Evolutionary conservation across 148 eudicot genomes (phyloP).

Genomic region (Cornus controversa): DNA sequence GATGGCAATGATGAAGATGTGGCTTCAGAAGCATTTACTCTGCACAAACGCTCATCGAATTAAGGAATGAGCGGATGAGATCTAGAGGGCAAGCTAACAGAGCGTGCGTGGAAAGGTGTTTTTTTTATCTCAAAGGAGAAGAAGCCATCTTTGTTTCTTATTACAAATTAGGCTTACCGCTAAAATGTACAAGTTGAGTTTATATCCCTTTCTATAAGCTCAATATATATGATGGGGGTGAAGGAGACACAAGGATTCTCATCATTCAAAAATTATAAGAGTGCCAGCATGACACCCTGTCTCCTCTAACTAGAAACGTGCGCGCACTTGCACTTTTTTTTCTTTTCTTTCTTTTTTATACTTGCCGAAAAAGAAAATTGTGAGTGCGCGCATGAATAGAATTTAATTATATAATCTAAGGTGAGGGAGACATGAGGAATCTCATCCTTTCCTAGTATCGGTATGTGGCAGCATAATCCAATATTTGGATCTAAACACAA

Average conservation of each 20-base stretch:
- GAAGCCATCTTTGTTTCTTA: constrained; percentile 12
- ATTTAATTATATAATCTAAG: neutral
- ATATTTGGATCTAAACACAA: too few relatives aligned
- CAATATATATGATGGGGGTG: neutral
- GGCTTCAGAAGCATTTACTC: constrained; percentile 35
- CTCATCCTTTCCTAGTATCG: too few relatives aligned
- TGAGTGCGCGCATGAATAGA: neutral
- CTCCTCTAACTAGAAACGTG: neutral
- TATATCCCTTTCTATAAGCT: neutral
- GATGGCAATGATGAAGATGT: constrained; percentile 40
- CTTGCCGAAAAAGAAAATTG: too few relatives aligned
- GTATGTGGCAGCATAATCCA: too few relatives aligned
- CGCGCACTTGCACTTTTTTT: too few relatives aligned
- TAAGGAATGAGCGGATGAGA: constrained; percentile 24
- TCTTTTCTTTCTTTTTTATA: too few relatives aligned
- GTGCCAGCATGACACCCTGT: neutral
- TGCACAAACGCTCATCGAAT: constrained; percentile 30
- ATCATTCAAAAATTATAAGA: neutral
- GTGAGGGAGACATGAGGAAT: neutral
- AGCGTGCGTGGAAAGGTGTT: constrained; percentile 27
- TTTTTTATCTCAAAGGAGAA: constrained; percentile 20
- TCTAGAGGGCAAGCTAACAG: constrained; percentile 29
- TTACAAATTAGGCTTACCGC: neutral
- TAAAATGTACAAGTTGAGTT: neutral
- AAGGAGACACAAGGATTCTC: constrained; percentile 7